Evolutionary conservation across 106 monocot species (phyloP).

Genomic region (Platanthera guangdongensis): DNA sequence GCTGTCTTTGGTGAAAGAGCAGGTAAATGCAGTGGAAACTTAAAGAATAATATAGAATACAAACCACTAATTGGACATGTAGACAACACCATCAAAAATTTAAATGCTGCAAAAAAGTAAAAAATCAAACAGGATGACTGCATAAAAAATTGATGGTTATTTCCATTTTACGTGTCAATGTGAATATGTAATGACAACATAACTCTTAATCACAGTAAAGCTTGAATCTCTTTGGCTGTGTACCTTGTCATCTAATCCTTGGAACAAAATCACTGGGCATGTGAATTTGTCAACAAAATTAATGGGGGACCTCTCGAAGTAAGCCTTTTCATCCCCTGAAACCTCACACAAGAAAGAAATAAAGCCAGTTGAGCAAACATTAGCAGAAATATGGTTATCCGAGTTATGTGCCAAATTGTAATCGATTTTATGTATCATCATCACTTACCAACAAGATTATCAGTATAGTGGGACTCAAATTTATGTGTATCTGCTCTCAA

Average conservation of each 20-base stretch:
- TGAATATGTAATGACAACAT: background rate
- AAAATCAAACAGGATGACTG: background rate
- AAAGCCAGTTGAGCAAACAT: background rate
- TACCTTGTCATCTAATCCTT: constrained; percentile 98
- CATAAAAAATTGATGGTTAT: background rate
- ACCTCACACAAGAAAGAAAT: constrained; percentile 2
- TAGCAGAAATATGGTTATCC: background rate
- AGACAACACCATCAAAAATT: background rate
- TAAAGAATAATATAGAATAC: background rate
- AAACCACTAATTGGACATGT: background rate
- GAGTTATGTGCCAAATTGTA: background rate
- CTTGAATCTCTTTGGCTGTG: background rate
- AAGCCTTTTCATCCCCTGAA: constrained; percentile 47
- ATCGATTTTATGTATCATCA: background rate
- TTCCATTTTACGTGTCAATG: background rate
- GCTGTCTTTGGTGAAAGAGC: background rate
- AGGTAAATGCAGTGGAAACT: background rate
- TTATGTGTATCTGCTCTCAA: constrained; percentile 84
- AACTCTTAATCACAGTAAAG: background rate
- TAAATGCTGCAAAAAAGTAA: background rate
- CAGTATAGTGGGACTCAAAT: constrained; percentile 78
- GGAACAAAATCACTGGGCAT: constrained; percentile 89
- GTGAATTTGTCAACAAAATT: constrained; percentile 80
- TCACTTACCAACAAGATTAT: constrained; percentile 80
- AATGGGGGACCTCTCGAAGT: constrained; percentile 74